Base-by-base conservation (phyloP, 2,329 filamentous ascomycete genomes). In the Acrodontium crateriforme region DNA sequence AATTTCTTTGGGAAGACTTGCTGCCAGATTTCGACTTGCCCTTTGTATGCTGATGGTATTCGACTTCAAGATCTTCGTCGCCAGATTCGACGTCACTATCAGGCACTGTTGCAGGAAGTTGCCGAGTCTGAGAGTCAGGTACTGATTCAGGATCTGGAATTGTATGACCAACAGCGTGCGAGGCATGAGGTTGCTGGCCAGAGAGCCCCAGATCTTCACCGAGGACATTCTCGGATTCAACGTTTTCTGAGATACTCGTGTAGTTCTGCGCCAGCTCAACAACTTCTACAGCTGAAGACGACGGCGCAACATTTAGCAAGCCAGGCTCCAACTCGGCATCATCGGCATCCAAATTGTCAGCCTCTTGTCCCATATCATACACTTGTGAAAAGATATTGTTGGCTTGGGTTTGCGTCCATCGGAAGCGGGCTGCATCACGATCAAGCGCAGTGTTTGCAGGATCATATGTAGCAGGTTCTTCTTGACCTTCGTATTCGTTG, bases 401-500 rank as follows among this genome's bases (percentile, higher is more conserved):
- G 3, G 16, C 19, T 20, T 41, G 35, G 6, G 29, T 42, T 18
- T 40, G 37, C n/a, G 36, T 39, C 27, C 27, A 27, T 5, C 16
- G 22, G 11, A 36, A 42, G 6, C 41, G 35, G 5, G 37, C 35
- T 13, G 41, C 41, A 18, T 45, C 41, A 16, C 41, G 32, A 9
- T 45, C 40, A 2, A 45, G 31, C n/a, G 41, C 41, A 9, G 36
- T 32, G 28, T 30, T 30, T 5, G 32, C 40, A 20, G 41, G 41
- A 22, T 45, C 40, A 28, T 35, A 45, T 8, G 39, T 40, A 13
- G 24, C 28, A 25, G 19, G 31, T 8, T 33, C 29, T 12, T 32
- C 20, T 21, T 34, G 28, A 12, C 31, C 15, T 8, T 35, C 24
- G n/a, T 35, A 24, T 22, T 36, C 25, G 12, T 27, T 21, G 15